Percentiles rank a stretch among this genome's conserved stretches.
Evolutionary conservation across 495 filamentous ascomycete species (phyloP).

Genomic region (Penicillium daleae): DNA sequence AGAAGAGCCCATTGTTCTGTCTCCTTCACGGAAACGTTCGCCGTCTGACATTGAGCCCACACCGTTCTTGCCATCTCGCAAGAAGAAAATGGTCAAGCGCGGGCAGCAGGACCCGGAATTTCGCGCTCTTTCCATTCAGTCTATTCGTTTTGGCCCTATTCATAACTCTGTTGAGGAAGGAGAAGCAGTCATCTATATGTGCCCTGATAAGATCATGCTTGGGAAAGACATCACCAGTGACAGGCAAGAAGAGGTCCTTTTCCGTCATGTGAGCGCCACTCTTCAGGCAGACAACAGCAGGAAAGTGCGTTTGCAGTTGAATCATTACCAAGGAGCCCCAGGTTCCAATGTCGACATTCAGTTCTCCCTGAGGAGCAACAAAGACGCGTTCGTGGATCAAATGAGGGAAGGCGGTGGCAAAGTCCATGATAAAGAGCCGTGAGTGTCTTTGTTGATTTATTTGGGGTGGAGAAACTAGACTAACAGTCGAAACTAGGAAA

Average conservation of each 20-base stretch:
- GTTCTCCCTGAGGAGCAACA: slow-evolving; percentile 29
- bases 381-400: slow-evolving; percentile 19
- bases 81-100: slow-evolving; percentile 26
- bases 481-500: slow-evolving; percentile 30
- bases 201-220: slow-evolving; percentile 18
- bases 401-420: slow-evolving; percentile 20
- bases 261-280: slow-evolving; percentile 28
- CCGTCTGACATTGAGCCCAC: slow-evolving; percentile 41
- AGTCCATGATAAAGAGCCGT: slow-evolving; percentile 26
- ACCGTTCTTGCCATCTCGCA: slow-evolving; percentile 25
- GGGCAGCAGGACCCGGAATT: slow-evolving; percentile 15
- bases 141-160: slow-evolving; percentile 29
- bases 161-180: slow-evolving; percentile 14
- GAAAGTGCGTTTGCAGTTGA: slow-evolving; percentile 42
- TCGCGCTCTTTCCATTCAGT: slow-evolving; percentile 7
- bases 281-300: slow-evolving; percentile 30
- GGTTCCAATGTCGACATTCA: slow-evolving; percentile 43
- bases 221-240: slow-evolving; percentile 3
- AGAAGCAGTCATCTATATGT: slow-evolving; percentile 19
- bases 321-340: slow-evolving; percentile 21
- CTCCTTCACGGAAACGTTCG: slow-evolving; percentile 25
- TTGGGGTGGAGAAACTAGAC: not conserved
- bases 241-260: slow-evolving; percentile 15
- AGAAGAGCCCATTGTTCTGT: not conserved
- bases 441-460: slow-evolving; percentile 1